Percentiles rank a stretch among this genome's conserved stretches.
Conservation (phyloP, 2,329 filamentous ascomycete genomes). For the Cladosporium oxysporum region DNA sequence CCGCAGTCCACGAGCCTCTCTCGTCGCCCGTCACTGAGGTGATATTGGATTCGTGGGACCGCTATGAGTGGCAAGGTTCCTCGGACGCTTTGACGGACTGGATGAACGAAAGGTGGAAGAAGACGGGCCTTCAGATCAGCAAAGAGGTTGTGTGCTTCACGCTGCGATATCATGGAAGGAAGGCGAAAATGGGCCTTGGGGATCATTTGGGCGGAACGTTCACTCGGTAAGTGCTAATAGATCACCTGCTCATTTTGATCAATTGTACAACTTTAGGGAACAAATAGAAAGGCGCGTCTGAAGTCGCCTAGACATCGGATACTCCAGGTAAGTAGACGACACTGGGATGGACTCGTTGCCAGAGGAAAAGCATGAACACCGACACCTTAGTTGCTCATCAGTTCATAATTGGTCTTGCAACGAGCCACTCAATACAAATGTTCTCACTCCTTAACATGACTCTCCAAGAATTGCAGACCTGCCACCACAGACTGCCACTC, state of each 20-base stretch:
- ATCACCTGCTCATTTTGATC: not conserved
- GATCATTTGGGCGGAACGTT: constrained; percentile 24
- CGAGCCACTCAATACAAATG: not conserved
- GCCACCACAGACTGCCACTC: constrained; percentile 25
- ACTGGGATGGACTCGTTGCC: not conserved
- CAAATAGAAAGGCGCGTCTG: not conserved
- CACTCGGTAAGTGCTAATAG: not conserved
- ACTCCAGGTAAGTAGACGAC: not conserved
- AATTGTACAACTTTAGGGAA: not conserved
- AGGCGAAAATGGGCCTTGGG: constrained; percentile 26
- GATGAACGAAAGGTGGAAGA: constrained; percentile 33
- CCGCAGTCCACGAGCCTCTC: constrained; percentile 21
- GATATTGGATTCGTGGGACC: constrained; percentile 28
- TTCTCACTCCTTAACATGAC: constrained; percentile 14
- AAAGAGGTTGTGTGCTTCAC: constrained; percentile 30
- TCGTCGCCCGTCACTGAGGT: constrained; percentile 25
- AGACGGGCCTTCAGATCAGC: constrained; percentile 30
- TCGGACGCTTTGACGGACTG: constrained; percentile 33
- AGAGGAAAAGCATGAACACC: not conserved
- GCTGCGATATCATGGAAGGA: constrained; percentile 24
- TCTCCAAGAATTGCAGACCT: constrained; percentile 24
- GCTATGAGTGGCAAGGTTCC: constrained; percentile 26
- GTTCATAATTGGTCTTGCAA: not conserved
- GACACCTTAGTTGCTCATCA: not conserved
- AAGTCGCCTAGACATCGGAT: not conserved